Evolutionary conservation across 768 basidiomycete species (phyloP).

Genomic region (Paxillus rubicundulus): DNA sequence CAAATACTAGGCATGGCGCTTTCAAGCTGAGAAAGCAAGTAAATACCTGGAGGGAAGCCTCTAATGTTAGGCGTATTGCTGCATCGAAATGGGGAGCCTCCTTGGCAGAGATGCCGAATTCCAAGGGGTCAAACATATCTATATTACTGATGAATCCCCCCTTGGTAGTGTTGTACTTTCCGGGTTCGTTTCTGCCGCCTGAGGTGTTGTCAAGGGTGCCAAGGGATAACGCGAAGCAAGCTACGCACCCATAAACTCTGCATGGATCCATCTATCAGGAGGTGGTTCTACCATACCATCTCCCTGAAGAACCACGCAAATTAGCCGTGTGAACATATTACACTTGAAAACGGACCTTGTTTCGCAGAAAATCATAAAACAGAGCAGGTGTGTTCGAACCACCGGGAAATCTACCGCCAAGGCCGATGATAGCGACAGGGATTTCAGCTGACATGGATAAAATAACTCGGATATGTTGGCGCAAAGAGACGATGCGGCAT

Average conservation of each 20-base stretch:
- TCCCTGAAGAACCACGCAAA: background rate
- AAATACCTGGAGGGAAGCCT: slow-evolving; percentile 11
- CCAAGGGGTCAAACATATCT: slow-evolving; percentile 20
- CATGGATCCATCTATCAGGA: slow-evolving; percentile 10
- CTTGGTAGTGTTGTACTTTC: slow-evolving; percentile 10
- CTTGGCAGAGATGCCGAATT: slow-evolving; percentile 22
- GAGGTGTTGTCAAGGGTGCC: background rate
- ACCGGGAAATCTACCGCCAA: slow-evolving; percentile 14
- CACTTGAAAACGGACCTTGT: slow-evolving; percentile 2
- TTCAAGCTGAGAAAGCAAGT: background rate
- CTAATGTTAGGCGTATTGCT: slow-evolving; percentile 18
- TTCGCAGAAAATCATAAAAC: slow-evolving; percentile 12
- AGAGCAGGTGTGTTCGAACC: slow-evolving; percentile 11
- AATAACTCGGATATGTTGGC: no score
- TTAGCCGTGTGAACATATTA: background rate
- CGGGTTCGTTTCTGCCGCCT: slow-evolving; percentile 11
- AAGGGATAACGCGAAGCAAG: background rate
- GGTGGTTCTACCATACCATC: slow-evolving; percentile 16
- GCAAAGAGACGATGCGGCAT: no score
- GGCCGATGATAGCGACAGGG: slow-evolving; percentile 12
- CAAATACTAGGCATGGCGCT: no score
- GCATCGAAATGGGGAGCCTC: slow-evolving; percentile 18
- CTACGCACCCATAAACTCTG: slow-evolving; percentile 10
- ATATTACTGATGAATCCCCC: slow-evolving; percentile 17
- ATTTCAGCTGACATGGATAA: slow-evolving; percentile 9